Conservation (phyloP, 345 rosid species). For the Excoecaria cochinchinensis region DNA sequence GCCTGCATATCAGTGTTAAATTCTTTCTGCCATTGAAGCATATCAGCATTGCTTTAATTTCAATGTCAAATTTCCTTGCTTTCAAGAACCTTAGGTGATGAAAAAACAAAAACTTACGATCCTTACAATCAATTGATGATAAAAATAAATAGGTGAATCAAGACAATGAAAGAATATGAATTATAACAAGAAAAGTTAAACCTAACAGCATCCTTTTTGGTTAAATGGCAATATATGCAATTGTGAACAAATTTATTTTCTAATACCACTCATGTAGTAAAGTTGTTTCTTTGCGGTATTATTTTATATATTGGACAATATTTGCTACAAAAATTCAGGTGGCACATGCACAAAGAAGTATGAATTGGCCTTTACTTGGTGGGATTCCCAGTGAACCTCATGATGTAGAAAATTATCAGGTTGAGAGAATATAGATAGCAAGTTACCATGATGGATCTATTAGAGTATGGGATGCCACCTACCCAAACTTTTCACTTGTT, state of each 20-base stretch:
- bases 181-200: too few relatives aligned
- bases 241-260: neutral
- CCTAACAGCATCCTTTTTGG: too few relatives aligned
- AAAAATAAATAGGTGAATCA: too few relatives aligned
- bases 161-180: too few relatives aligned
- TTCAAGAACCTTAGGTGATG: too few relatives aligned
- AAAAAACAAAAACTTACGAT: too few relatives aligned
- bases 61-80: too few relatives aligned
- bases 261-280: neutral
- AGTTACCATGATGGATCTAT: slow-evolving; percentile 32
- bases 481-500: slow-evolving; percentile 25
- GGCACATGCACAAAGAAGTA: slow-evolving; percentile 26
- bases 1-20: too few relatives aligned
- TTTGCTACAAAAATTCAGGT: slow-evolving; percentile 54
- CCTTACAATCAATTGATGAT: too few relatives aligned
- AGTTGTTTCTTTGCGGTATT: slow-evolving; percentile 1
- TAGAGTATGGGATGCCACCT: slow-evolving; percentile 33
- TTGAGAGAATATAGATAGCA: slow-evolving; percentile 31
- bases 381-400: slow-evolving; percentile 22
- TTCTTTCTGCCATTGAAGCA: too few relatives aligned
- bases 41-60: too few relatives aligned
- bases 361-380: slow-evolving; percentile 29
- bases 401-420: slow-evolving; percentile 24
- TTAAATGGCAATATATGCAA: too few relatives aligned
- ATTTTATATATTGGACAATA: slow-evolving; percentile 39